These are phyloP conservation scores for Prosopis cineraria DNA, from an alignment of 306 rosid species.

Conservation along the genomic window DNA sequence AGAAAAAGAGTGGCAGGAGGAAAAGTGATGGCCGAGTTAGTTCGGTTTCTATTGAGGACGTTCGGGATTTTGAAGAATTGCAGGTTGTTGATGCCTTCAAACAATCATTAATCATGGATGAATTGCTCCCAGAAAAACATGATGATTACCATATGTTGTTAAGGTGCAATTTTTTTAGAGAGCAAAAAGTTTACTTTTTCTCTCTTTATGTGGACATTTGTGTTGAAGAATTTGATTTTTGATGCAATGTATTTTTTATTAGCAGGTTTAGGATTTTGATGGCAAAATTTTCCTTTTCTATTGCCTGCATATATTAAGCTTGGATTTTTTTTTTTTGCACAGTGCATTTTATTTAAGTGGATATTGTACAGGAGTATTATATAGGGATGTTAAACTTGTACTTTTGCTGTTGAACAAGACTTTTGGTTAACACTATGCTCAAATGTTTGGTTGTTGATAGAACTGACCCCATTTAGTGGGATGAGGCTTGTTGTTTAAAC, in stretches of 20 bases:
- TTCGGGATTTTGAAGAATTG: constrained; percentile 87
- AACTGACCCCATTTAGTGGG: too few species aligned
- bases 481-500: too few species aligned
- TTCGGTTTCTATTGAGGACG: constrained; percentile 96
- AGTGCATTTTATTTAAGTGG: background rate
- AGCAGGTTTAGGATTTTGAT: background rate
- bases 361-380: background rate
- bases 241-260: background rate
- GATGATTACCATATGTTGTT: constrained; percentile 95
- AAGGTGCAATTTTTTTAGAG: constrained; percentile 50
- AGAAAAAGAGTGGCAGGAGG: constrained; percentile 82
- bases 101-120: constrained; percentile 71
- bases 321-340: background rate
- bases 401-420: too few species aligned
- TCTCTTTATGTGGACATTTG: background rate
- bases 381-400: background rate
- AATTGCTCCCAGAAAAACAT: constrained; percentile 73
- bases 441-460: too few species aligned
- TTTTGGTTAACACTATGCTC: too few species aligned
- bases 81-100: constrained; percentile 83
- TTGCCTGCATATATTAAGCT: background rate
- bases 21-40: constrained; percentile 89
- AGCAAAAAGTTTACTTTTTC: background rate
- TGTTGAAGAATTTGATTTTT: background rate
- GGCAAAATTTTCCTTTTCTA: background rate